A percentile compares a stretch with the other conserved stretches of the same genome.
Conservation (phyloP, 2,329 filamentous ascomycete genomes). For the Elsinoe batatas region DNA sequence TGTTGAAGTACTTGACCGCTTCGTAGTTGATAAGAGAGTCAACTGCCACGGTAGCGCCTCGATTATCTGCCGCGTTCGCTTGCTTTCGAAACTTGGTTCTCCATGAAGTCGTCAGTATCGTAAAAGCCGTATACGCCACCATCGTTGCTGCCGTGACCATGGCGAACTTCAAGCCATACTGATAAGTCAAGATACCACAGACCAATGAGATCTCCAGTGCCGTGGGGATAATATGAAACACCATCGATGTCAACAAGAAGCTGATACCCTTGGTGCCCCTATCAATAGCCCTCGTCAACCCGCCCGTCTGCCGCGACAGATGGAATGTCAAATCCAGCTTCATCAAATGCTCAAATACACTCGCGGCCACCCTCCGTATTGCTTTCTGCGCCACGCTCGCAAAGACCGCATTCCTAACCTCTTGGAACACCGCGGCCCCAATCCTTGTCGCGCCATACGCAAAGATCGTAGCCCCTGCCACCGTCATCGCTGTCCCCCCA, state of each 20-base stretch:
- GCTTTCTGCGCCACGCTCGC: slow-evolving; percentile 95
- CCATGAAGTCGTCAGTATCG: slow-evolving; percentile 93
- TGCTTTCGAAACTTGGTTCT: slow-evolving; percentile 91
- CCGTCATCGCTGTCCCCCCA: slow-evolving; percentile 79
- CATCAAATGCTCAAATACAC: slow-evolving; percentile 85
- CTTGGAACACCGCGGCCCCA: slow-evolving; percentile 81
- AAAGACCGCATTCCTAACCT: slow-evolving; percentile 91
- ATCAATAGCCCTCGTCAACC: slow-evolving; percentile 86
- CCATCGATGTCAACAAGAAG: slow-evolving; percentile 94
- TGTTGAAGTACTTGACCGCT: slow-evolving; percentile 99
- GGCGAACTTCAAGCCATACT: slow-evolving; percentile 87
- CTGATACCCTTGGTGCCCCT: slow-evolving; percentile 97
- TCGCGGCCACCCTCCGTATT: slow-evolving; percentile 79
- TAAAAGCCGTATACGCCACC: slow-evolving; percentile 91
- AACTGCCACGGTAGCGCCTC: slow-evolving; percentile 85
- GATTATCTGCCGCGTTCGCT: slow-evolving; percentile 93
- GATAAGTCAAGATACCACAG: slow-evolving; percentile 90
- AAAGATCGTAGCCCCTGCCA: slow-evolving; percentile 86
- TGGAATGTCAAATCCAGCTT: slow-evolving; percentile 89
- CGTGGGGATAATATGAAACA: slow-evolving; percentile 92
- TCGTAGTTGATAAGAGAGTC: slow-evolving; percentile 98
- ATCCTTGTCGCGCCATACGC: slow-evolving; percentile 86
- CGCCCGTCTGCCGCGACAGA: slow-evolving; percentile 86
- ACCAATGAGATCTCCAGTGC: slow-evolving; percentile 91
- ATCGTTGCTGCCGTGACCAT: slow-evolving; percentile 84